These are phyloP conservation scores for Aspergillus quadrilineatus DNA, from an alignment of 2,329 filamentous ascomycete genomes.

Conservation along the genomic window DNA sequence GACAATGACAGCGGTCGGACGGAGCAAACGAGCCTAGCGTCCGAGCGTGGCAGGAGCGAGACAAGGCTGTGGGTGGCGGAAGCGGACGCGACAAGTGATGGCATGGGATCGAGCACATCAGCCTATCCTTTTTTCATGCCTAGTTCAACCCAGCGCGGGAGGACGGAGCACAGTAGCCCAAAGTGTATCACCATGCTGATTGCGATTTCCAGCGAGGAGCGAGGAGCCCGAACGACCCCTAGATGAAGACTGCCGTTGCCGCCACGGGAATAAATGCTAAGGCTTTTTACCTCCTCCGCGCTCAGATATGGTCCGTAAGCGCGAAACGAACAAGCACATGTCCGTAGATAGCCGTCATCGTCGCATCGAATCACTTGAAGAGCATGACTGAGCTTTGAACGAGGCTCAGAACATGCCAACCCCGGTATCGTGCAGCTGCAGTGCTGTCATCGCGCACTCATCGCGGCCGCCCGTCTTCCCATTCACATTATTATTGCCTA, in stretches of 20 bases:
- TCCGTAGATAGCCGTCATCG: neutral
- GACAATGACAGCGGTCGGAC: slow-evolving; percentile 15
- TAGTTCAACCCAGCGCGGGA: slow-evolving; percentile 12
- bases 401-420: neutral
- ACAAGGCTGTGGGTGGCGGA: slow-evolving; percentile 9
- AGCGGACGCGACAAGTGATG: slow-evolving; percentile 6
- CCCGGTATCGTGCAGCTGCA: neutral
- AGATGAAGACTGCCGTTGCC: neutral
- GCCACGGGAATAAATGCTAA: neutral
- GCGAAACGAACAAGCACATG: neutral
- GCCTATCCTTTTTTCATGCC: slow-evolving; percentile 13
- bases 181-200: slow-evolving; percentile 14
- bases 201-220: neutral
- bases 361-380: neutral
- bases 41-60: slow-evolving; percentile 7
- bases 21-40: slow-evolving; percentile 13
- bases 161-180: slow-evolving; percentile 12
- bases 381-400: neutral
- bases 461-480: neutral
- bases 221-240: neutral
- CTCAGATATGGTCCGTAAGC: neutral
- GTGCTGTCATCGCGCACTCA: neutral
- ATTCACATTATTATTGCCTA: neutral
- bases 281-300: neutral
- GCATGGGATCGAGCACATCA: slow-evolving; percentile 13